Conservation (phyloP, 78 protist genomes). For the Dictyostelium capitatum region DNA sequence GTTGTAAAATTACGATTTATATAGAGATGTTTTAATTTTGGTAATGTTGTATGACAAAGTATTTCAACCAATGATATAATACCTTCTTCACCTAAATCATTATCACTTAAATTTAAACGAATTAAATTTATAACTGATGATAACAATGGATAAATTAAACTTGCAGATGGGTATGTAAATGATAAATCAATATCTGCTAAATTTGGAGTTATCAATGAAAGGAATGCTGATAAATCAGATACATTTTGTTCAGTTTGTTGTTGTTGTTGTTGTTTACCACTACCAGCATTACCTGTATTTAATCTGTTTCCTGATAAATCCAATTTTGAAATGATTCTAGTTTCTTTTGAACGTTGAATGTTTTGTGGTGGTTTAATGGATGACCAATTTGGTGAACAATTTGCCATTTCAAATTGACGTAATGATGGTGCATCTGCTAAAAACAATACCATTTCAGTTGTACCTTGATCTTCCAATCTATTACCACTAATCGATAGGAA, state of each 20-base stretch:
- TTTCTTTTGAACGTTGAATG: constrained; percentile 58
- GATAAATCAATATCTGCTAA: constrained; percentile 41
- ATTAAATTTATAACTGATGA: constrained; percentile 30
- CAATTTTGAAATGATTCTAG: constrained; percentile 31
- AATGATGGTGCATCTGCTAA: constrained; percentile 57
- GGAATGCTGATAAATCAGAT: constrained; percentile 41
- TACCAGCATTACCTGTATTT: neutral
- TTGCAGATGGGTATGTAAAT: neutral
- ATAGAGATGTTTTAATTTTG: constrained; percentile 72
- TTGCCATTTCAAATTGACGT: constrained; percentile 59
- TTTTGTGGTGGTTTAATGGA: constrained; percentile 18
- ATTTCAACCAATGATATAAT: constrained; percentile 30
- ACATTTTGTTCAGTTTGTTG: neutral
- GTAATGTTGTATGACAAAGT: constrained; percentile 59
- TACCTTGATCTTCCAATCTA: constrained; percentile 42
- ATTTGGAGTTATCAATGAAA: constrained; percentile 51
- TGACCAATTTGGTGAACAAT: constrained; percentile 38
- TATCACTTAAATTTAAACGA: constrained; percentile 39
- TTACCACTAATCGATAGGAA: constrained; percentile 58
- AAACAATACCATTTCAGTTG: constrained; percentile 32
- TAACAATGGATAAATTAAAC: constrained; percentile 18
- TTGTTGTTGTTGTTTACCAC: neutral
- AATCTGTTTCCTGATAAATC: constrained; percentile 52
- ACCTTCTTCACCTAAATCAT: constrained; percentile 70
- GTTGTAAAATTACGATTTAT: constrained; percentile 40